A percentile compares a stretch with the other conserved stretches of the same genome.
These are phyloP conservation scores for Cylindrotheca closterium DNA, from an alignment of 108 stramenopile genomes.

Conservation along the genomic window DNA sequence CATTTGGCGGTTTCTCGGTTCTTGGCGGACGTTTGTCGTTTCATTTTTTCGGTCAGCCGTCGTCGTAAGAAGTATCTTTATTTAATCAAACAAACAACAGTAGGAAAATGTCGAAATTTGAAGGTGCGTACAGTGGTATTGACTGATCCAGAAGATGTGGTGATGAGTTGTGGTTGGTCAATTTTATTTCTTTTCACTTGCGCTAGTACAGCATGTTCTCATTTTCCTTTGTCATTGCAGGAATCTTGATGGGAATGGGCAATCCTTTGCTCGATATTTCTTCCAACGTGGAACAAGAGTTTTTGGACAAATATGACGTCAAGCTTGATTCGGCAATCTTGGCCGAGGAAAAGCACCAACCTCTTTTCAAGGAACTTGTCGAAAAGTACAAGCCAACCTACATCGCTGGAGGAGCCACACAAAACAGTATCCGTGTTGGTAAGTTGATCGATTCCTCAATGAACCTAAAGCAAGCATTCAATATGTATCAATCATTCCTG, in stretches of 20 bases:
- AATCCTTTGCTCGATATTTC: slow-evolving; percentile 99
- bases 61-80: too few relatives aligned
- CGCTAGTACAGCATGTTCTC: background rate
- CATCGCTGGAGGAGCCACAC: slow-evolving; percentile 99
- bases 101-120: slow-evolving; percentile 19
- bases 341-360: slow-evolving; percentile 98
- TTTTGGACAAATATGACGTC: slow-evolving; percentile 96
- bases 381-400: slow-evolving; percentile 84
- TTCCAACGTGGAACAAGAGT: slow-evolving; percentile 86
- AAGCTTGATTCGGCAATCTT: slow-evolving; percentile 94
- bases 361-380: slow-evolving; percentile 90
- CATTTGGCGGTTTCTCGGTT: too few relatives aligned
- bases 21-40: too few relatives aligned
- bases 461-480: too few relatives aligned
- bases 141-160: background rate
- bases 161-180: too few relatives aligned
- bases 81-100: too few relatives aligned
- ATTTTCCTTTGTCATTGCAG: slow-evolving; percentile 24
- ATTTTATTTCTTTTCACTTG: background rate
- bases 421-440: slow-evolving; percentile 97
- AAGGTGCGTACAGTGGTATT: slow-evolving; percentile 5
- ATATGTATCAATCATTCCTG: too few relatives aligned
- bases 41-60: too few relatives aligned
- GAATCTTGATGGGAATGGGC: slow-evolving; percentile 95
- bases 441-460: too few relatives aligned